Percentiles rank a stretch among this genome's conserved stretches.
Conservation (phyloP, 1,139 yeast genomes). For the Arxiozyma telluris region DNA sequence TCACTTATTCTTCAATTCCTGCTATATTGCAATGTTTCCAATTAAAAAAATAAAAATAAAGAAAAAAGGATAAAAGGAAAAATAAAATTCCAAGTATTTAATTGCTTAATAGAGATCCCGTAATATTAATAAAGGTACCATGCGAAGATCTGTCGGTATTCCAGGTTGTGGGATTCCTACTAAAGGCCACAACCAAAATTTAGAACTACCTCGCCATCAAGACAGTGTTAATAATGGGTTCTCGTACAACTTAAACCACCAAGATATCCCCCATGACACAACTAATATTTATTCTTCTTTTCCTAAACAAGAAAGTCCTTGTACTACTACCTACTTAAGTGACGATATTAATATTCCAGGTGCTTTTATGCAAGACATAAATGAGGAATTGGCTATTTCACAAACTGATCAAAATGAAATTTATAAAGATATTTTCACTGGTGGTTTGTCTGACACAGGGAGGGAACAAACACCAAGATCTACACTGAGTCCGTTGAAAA, state of each 20-base stretch:
- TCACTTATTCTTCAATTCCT: not conserved
- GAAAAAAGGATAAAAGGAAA: no score
- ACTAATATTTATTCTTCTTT: not conserved
- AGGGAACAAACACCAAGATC: not conserved
- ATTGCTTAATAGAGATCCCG: not conserved
- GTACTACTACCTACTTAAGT: no score
- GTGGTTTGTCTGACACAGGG: not conserved
- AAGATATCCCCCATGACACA: not conserved
- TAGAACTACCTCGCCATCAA: not conserved
- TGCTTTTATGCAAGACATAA: not conserved
- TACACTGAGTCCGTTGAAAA: no score
- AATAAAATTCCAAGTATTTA: no score
- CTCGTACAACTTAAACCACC: not conserved
- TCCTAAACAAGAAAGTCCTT: not conserved
- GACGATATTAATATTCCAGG: not conserved
- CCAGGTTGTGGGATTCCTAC: constrained; percentile 9
- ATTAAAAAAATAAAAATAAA: no score
- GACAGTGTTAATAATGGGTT: not conserved
- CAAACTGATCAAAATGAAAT: not conserved
- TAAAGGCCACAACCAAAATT: not conserved
- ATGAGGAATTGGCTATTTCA: not conserved
- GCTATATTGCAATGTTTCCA: not conserved
- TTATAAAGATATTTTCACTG: no score
- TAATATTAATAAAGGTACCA: not conserved
- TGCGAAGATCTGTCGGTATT: constrained; percentile 1